A percentile compares a stretch with the other conserved stretches of the same genome.
Evolutionary conservation across 441 rosid species (phyloP).

Genomic region (Flueggea neowawraea): DNA sequence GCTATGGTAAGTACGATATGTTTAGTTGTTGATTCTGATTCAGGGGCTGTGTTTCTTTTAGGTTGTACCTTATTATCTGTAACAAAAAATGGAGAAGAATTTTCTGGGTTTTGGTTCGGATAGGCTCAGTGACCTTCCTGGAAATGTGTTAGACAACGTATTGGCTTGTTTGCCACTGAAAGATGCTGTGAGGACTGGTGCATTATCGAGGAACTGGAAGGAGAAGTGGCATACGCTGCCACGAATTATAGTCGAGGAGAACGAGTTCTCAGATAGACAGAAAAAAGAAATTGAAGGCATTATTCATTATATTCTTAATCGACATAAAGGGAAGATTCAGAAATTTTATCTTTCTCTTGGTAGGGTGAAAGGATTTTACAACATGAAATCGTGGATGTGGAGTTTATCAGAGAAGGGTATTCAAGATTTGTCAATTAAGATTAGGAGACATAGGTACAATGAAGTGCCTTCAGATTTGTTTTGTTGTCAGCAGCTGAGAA

Average conservation of each 20-base stretch:
- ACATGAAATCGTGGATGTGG: conserved; percentile 15
- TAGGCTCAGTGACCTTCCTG: conserved; percentile 16
- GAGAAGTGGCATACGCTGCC: conserved; percentile 21
- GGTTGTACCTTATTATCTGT: neutral
- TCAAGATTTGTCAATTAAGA: conserved; percentile 11
- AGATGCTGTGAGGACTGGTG: conserved; percentile 24
- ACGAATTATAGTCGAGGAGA: conserved; percentile 7
- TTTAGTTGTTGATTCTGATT: too few species aligned
- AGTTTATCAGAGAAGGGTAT: conserved; percentile 11
- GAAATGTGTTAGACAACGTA: conserved; percentile 21
- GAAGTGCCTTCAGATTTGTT: conserved; percentile 15
- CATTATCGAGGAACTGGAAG: conserved; percentile 20
- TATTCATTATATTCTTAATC: conserved; percentile 12
- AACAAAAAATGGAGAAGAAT: conserved; percentile 11
- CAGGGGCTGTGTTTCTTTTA: too few species aligned
- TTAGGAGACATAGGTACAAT: conserved; percentile 7
- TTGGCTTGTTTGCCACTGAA: conserved; percentile 14
- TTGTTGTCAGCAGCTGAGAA: conserved; percentile 14
- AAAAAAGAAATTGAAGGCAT: conserved; percentile 13
- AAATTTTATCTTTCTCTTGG: conserved; percentile 9
- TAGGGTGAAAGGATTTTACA: conserved; percentile 10
- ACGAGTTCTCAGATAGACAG: conserved; percentile 7
- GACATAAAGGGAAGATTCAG: conserved; percentile 19
- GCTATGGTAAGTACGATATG: too few species aligned
- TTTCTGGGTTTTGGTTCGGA: conserved; percentile 5